Conservation (phyloP, 768 basidiomycete species). For the Auricularia sp. region DNA sequence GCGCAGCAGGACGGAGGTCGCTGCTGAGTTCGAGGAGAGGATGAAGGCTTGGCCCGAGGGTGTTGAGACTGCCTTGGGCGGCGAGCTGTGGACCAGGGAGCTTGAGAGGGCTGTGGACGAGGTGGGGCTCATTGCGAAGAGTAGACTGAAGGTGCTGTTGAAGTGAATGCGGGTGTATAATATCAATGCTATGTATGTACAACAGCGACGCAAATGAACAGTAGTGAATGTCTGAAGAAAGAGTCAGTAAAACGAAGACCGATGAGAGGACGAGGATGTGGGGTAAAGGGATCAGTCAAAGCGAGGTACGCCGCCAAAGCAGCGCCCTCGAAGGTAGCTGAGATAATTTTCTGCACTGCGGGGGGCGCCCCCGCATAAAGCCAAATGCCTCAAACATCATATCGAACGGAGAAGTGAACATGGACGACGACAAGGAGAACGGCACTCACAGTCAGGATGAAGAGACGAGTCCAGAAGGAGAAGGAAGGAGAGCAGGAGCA, state of each 20-base stretch:
- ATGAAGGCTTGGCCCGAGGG: constrained; percentile 39
- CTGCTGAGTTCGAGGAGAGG: constrained; percentile 67
- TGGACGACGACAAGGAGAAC: background rate
- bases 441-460: constrained; percentile 16
- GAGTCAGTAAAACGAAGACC: background rate
- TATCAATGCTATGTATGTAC: background rate
- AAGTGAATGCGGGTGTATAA: background rate
- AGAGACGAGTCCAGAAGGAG: background rate
- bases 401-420: constrained; percentile 4
- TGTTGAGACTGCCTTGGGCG: constrained; percentile 29
- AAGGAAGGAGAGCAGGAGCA: constrained; percentile 9
- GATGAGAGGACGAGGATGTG: background rate
- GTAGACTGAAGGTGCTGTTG: constrained; percentile 40
- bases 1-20: constrained; percentile 58
- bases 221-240: background rate
- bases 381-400: constrained; percentile 95
- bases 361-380: constrained; percentile 59
- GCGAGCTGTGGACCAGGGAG: constrained; percentile 54
- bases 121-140: constrained; percentile 68
- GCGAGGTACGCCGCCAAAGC: constrained; percentile 36
- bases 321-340: constrained; percentile 77
- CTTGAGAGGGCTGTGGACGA: constrained; percentile 63
- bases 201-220: background rate
- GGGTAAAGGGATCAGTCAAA: constrained; percentile 30
- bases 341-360: constrained; percentile 79